Conservation (phyloP, 106 monocot genomes). For the Allium cepa region DNA sequence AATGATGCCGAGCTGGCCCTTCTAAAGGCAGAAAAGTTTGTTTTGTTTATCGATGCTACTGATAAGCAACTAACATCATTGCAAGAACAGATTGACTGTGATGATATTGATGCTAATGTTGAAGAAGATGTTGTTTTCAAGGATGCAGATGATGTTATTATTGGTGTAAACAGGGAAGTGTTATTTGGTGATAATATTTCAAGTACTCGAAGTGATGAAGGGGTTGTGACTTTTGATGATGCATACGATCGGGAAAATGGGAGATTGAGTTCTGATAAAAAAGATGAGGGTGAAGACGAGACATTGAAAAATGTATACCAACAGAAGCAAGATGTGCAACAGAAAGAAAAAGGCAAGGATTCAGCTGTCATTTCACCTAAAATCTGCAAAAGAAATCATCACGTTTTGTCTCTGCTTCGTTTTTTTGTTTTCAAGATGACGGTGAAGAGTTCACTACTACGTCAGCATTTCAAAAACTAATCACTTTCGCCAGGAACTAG, state of each 20-base stretch:
- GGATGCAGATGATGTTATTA: conserved; percentile 7
- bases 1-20: conserved; percentile 92
- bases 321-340: conserved; percentile 64
- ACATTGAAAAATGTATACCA: too few species aligned
- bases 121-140: too few species aligned
- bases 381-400: conserved; percentile 80
- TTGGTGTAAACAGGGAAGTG: conserved; percentile 37
- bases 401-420: conserved; percentile 92
- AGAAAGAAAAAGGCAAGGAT: conserved; percentile 59
- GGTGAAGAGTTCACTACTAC: conserved; percentile 71
- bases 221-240: too few species aligned
- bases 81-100: conserved; percentile 27
- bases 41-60: conserved; percentile 18
- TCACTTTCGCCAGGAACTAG: conserved; percentile 44
- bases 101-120: too few species aligned
- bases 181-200: conserved; percentile 19
- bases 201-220: too few species aligned
- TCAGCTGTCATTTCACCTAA: conserved; percentile 45
- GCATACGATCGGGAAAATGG: too few species aligned
- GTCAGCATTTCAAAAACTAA: conserved; percentile 48
- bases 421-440: conserved; percentile 76
- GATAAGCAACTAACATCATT: conserved; percentile 27
- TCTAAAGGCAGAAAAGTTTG: conserved; percentile 55
- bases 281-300: too few species aligned
- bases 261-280: too few species aligned